phyloP scores from a whole-genome alignment of 768 basidiomycete species.

The Bullera alba region DNA sequence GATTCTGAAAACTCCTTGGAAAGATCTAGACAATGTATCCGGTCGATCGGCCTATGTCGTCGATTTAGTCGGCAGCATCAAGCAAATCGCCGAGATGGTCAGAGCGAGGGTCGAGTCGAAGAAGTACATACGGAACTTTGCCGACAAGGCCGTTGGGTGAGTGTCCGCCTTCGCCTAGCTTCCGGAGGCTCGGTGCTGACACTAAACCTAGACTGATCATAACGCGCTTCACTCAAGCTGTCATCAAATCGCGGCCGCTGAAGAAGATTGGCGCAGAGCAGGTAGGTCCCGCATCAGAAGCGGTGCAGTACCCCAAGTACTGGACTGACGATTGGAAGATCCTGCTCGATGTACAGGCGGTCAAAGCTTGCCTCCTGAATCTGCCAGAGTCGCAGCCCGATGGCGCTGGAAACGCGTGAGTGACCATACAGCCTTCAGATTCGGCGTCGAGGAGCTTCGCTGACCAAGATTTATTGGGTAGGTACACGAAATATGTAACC shows the following conservation, averaged over 20 bases:
- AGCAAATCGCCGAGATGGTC: constrained; percentile 68
- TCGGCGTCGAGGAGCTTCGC: constrained; percentile 2
- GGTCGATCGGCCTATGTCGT: constrained; percentile 74
- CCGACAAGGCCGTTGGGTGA: constrained; percentile 88
- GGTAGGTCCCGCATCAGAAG: constrained; percentile 53
- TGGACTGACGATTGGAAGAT: constrained; percentile 50
- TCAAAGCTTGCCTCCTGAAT: constrained; percentile 74
- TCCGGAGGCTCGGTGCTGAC: constrained; percentile 4
- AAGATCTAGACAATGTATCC: constrained; percentile 69
- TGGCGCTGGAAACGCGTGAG: constrained; percentile 38
- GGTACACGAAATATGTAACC: constrained; percentile 73
- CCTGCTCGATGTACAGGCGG: constrained; percentile 78
- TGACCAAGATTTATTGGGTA: constrained; percentile 46
- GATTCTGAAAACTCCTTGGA: constrained; percentile 74
- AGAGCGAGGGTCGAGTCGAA: constrained; percentile 84
- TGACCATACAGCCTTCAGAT: constrained; percentile 6
- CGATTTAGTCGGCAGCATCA: constrained; percentile 67
- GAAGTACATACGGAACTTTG: constrained; percentile 85
- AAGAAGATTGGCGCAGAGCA: constrained; percentile 94
- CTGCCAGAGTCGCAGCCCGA: constrained; percentile 59
- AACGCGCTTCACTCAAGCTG: constrained; percentile 76
- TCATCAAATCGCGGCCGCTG: constrained; percentile 84
- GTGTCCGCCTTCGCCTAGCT: constrained; percentile 7
- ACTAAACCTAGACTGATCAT: constrained; percentile 59
- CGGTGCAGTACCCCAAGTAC: not conserved